Conservation (phyloP, 805 yeast species). For the Wickerhamomyces sydowiorum region DNA sequence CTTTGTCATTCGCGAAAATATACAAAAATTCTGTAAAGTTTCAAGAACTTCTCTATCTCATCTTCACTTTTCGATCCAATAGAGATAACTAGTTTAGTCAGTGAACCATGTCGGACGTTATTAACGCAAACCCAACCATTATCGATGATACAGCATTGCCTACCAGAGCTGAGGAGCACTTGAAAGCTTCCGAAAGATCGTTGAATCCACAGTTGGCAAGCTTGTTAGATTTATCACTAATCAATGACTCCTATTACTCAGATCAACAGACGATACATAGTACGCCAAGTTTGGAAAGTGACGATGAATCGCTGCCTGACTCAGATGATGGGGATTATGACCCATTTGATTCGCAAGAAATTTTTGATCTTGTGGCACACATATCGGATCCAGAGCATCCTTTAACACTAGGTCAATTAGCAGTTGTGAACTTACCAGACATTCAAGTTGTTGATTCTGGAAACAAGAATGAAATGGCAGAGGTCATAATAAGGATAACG, state of each 20-base stretch:
- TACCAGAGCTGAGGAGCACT: constrained; percentile 40
- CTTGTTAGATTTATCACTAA: neutral
- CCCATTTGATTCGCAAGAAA: constrained; percentile 81
- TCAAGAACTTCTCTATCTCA: constrained; percentile 43
- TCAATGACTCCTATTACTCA: neutral
- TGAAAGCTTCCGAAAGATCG: constrained; percentile 6
- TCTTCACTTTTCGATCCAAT: constrained; percentile 55
- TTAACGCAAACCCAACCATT: constrained; percentile 89
- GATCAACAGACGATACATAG: constrained; percentile 7
- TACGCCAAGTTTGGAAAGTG: constrained; percentile 10
- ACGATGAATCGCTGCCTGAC: constrained; percentile 18
- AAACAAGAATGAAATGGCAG: constrained; percentile 52
- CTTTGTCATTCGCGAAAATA: no score
- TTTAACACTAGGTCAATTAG: constrained; percentile 84
- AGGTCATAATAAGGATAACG: constrained; percentile 77
- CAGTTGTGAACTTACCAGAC: constrained; percentile 84
- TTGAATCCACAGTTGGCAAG: constrained; percentile 15
- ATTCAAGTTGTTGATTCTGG: constrained; percentile 63
- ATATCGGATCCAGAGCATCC: constrained; percentile 99
- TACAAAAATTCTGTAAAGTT: no score
- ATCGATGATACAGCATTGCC: constrained; percentile 75
- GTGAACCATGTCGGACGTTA: constrained; percentile 62
- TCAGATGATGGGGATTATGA: constrained; percentile 42
- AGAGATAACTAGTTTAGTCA: constrained; percentile 19
- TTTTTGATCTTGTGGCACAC: constrained; percentile 77